These are phyloP conservation scores for Talaromyces rugulosus DNA, from an alignment of 2,329 filamentous ascomycete species.

Conservation along the genomic window DNA sequence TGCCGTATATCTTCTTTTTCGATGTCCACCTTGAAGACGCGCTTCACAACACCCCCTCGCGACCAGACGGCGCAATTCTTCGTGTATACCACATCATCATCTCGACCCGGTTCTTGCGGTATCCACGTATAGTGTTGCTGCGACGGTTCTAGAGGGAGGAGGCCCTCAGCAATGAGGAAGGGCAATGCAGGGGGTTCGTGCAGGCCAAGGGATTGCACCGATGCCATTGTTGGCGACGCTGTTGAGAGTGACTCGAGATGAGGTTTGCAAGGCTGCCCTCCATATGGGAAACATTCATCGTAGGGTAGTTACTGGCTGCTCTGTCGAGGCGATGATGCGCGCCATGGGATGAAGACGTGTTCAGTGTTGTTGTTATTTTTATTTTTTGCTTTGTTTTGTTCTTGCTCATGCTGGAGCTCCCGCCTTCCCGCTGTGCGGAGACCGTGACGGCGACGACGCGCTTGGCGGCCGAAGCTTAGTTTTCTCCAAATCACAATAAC, in stretches of 20 bases:
- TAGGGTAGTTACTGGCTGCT: neutral
- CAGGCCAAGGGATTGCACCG: slow-evolving; percentile 83
- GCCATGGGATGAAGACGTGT: neutral
- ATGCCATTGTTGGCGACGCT: slow-evolving; percentile 63
- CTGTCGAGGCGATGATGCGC: neutral
- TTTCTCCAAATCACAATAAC: slow-evolving; percentile 9
- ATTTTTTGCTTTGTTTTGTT: slow-evolving; percentile 2
- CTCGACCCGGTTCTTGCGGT: slow-evolving; percentile 45
- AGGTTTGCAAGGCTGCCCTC: neutral
- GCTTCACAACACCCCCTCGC: slow-evolving; percentile 75
- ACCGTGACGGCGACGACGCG: slow-evolving; percentile 12
- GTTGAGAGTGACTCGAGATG: neutral
- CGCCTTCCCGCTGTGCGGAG: slow-evolving; percentile 6
- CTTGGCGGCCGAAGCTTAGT: slow-evolving; percentile 8
- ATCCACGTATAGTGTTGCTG: slow-evolving; percentile 70
- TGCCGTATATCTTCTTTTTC: slow-evolving; percentile 86
- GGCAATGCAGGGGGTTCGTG: slow-evolving; percentile 81
- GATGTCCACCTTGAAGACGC: slow-evolving; percentile 78
- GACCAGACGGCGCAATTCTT: slow-evolving; percentile 81
- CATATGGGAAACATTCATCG: slow-evolving; percentile 6
- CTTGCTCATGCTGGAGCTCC: neutral
- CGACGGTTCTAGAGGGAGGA: slow-evolving; percentile 65
- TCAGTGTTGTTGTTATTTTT: neutral
- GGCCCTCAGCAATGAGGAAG: slow-evolving; percentile 75
- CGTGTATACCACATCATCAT: slow-evolving; percentile 76